Base-by-base conservation (phyloP, 257 asterid genomes). In the Cynanchum wilfordii region DNA sequence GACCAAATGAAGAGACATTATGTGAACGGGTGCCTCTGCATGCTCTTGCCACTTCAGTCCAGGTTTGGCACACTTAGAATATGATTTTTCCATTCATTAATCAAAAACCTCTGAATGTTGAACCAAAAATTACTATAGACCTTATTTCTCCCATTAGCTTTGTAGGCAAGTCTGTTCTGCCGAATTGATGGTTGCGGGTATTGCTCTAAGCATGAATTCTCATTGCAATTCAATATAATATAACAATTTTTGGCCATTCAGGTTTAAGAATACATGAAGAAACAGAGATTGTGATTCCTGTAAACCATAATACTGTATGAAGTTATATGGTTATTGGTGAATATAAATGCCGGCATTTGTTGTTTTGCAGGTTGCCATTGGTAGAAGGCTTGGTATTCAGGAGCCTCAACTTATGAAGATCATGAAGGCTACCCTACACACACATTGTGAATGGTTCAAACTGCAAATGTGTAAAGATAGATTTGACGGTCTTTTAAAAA, bases 331-430 rank as follows among this genome's bases (percentile, higher is more conserved):
- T 30, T 33, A 62, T 11, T 45, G 54, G 12, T 24, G 13, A 40
- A 45, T 44, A 10, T 67, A 5, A 52, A 67, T 67, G 16, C 71
- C 33, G 7, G 15, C 27, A 7, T 42, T 63, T 17, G 25, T 68
- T 79, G 33, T 77, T 73, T 78, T 84, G 70, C 72, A 38, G 99
- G 96, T 92, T 79, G 97, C 98, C 73, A 82, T 92, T 81, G 98
- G 97, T 72, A 79, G 88, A 82, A 89, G 84, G 80, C 81, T 95
- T 50, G 96, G 96, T 38, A 89, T 92, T 20, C 96, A 92, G 77
- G 98, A 95, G 82, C 99, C 99, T 76, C 89, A 88, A 81, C 97
- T 95, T 55, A 92, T 95, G 96, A 95, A 88, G 87, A 90, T 95
- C 75, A 75, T 92, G 62, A 90, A 89, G 86, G 88, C 92, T 60